These are phyloP conservation scores for Creolimax fragrantissima DNA, from an alignment of 78 protist species.

Conservation along the genomic window DNA sequence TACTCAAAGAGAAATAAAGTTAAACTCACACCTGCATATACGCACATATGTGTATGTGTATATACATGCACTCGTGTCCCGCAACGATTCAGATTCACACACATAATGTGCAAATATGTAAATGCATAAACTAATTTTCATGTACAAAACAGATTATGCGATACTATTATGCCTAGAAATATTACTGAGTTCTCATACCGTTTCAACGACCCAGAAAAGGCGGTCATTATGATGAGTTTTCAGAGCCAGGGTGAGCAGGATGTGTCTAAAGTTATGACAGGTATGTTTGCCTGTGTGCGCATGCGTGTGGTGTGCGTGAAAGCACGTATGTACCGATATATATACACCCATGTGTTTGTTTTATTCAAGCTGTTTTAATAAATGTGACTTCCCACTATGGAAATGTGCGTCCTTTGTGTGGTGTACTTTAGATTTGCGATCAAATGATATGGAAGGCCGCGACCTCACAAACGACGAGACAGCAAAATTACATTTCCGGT, in stretches of 20 bases:
- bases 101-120: not conserved
- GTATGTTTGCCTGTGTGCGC: too few species aligned
- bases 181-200: constrained; percentile 51
- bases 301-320: too few species aligned
- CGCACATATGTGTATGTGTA: not conserved
- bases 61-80: not conserved
- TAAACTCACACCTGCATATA: too few species aligned
- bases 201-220: not conserved
- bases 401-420: too few species aligned
- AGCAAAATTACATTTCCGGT: constrained; percentile 42
- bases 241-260: not conserved
- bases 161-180: constrained; percentile 2
- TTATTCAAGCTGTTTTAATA: too few species aligned
- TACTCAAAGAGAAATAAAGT: too few species aligned
- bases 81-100: too few species aligned
- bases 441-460: not conserved
- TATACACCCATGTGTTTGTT: too few species aligned
- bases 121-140: not conserved
- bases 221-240: constrained; percentile 24
- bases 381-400: too few species aligned
- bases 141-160: not conserved
- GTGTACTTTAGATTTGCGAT: not conserved
- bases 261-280: not conserved
- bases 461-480: constrained; percentile 43
- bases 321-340: too few species aligned